Evolutionary conservation across 2,329 filamentous ascomycete genomes (phyloP), one percentile per base, ranked within the genome.

Genomic region (Botryotinia globosa): DNA sequence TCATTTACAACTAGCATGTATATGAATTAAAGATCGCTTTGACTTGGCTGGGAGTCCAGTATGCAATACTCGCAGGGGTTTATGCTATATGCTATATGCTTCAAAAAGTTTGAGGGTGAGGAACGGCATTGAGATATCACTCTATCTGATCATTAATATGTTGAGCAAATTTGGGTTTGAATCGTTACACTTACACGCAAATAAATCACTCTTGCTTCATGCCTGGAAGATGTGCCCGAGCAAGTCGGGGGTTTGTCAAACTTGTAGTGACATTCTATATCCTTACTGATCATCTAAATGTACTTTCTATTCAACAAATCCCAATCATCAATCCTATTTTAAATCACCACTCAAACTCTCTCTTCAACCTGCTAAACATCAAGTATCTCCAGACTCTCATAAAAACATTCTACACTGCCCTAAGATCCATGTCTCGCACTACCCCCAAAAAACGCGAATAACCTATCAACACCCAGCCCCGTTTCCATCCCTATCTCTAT

Each of bases 21-120:
- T 25, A 29, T 29, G 59, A 64, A 64, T 71, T 12, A 39, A 71
- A 54, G 10, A 37, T 42, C n/a, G 29, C 39, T 65, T 70, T 34
- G 18, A 54, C 45, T 64, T 39, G 44, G n/a, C 68, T 71, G 68
- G 68, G 22, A 71, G 68, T 71, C 68, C 68, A 64, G 68, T 25
- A 51, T 54, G 34, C 44, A 64, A 56, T 22, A 20, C 48, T 56
- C 25, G 37, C 37, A 44, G 48, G 4, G 29, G 32, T 44, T 18
- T 56, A 44, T 32, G 37, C 48, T 22, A 29, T 44, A 22, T 42
- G 18, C 65, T 54, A 29, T 56, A 22, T 44, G 18, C 65, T 54
- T 67, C 64, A 22, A 54, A 25, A 20, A 4, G 14, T 66, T 25
- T 20, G 32, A 29, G 4, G 1, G 22, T 29, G 16, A 20, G 16